These are phyloP conservation scores for Candida methanosorbosa DNA, from an alignment of 805 yeast species.

Conservation along the genomic window DNA sequence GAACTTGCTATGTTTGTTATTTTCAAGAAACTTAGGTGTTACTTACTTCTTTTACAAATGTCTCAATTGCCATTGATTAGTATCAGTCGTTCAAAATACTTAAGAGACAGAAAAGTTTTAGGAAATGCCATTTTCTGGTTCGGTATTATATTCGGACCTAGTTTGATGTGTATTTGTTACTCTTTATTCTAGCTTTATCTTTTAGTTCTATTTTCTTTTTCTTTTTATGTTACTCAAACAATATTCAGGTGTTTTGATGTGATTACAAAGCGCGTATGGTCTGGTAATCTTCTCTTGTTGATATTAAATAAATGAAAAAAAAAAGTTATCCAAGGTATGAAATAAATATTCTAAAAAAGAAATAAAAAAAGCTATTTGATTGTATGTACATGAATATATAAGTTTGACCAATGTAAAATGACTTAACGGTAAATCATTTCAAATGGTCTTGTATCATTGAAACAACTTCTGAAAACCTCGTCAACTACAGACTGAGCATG, in stretches of 20 bases:
- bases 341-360: neutral
- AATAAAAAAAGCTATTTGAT: too few relatives aligned
- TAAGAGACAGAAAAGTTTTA: slow-evolving; percentile 46
- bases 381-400: neutral
- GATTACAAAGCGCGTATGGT: too few relatives aligned
- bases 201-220: neutral
- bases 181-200: slow-evolving; percentile 46
- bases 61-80: slow-evolving; percentile 74
- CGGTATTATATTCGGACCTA: slow-evolving; percentile 86
- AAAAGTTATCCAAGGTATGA: neutral
- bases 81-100: slow-evolving; percentile 47
- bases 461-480: slow-evolving; percentile 89
- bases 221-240: slow-evolving; percentile 2
- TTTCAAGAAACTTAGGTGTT: slow-evolving; percentile 73
- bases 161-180: slow-evolving; percentile 77
- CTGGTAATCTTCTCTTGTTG: too few relatives aligned
- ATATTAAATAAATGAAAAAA: too few relatives aligned
- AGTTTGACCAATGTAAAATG: neutral
- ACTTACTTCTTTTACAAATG: slow-evolving; percentile 76
- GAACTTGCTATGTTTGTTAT: slow-evolving; percentile 90
- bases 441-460: slow-evolving; percentile 91
- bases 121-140: slow-evolving; percentile 88
- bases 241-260: neutral
- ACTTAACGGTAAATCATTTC: slow-evolving; percentile 76
- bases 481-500: slow-evolving; percentile 76